A percentile compares a stretch with the other conserved stretches of the same genome.
Evolutionary conservation across 495 filamentous ascomycete species (phyloP).

Genomic region (Xylaria scruposa): DNA sequence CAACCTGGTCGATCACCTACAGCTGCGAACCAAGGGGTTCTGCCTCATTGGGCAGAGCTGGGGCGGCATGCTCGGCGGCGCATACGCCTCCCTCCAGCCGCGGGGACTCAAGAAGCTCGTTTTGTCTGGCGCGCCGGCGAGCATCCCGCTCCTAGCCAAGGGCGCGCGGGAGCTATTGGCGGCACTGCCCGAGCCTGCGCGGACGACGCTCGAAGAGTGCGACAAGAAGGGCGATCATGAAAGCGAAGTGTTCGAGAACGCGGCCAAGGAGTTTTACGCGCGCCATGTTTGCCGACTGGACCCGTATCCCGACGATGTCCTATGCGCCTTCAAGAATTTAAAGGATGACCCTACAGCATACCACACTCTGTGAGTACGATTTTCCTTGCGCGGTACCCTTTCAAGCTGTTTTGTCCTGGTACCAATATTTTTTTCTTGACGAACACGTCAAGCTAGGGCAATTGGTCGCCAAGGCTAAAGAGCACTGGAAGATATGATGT

Average conservation of each 20-base stretch:
- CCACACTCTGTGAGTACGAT: too few relatives aligned
- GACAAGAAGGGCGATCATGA: slow-evolving; percentile 26
- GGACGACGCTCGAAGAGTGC: slow-evolving; percentile 23
- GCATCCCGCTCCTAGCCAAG: slow-evolving; percentile 34
- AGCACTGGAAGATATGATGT: too few relatives aligned
- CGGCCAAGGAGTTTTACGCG: slow-evolving; percentile 48
- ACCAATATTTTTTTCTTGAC: too few relatives aligned
- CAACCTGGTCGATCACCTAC: slow-evolving; percentile 54
- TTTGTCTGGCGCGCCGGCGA: slow-evolving; percentile 48
- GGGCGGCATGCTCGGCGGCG: slow-evolving; percentile 59
- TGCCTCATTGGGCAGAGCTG: slow-evolving; percentile 59
- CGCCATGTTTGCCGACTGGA: slow-evolving; percentile 52
- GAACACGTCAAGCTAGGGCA: too few relatives aligned
- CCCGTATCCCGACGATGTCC: slow-evolving; percentile 46
- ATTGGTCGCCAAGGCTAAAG: too few relatives aligned
- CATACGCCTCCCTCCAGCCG: slow-evolving; percentile 43
- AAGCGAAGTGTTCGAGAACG: slow-evolving; percentile 50
- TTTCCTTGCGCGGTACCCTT: too few relatives aligned
- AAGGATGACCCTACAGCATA: slow-evolving; percentile 53
- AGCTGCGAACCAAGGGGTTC: slow-evolving; percentile 47
- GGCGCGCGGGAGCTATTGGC: slow-evolving; percentile 3
- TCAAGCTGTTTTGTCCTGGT: too few relatives aligned
- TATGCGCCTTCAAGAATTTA: slow-evolving; percentile 42
- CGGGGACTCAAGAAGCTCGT: slow-evolving; percentile 50
- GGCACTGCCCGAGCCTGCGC: slow-evolving; percentile 5